These are phyloP conservation scores for Rhynchospora breviuscula DNA, from an alignment of 176 grass and related monocot genomes.

Conservation along the genomic window DNA sequence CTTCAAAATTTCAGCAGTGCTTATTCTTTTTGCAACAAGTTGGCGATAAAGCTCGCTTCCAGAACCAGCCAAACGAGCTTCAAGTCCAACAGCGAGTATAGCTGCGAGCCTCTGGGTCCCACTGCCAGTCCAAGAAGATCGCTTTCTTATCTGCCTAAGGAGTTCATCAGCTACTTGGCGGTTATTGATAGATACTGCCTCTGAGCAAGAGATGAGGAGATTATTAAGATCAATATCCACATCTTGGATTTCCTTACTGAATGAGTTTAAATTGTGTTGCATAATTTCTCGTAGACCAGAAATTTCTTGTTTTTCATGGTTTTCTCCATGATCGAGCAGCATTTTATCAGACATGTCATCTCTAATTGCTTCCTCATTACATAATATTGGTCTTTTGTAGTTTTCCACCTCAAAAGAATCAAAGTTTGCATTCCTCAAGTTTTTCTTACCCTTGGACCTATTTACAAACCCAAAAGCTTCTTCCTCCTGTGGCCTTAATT, in stretches of 20 bases:
- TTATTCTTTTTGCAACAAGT: conserved; percentile 29
- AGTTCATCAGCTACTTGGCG: background rate
- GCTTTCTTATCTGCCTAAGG: conserved; percentile 26
- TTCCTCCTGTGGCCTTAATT: background rate
- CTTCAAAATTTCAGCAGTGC: conserved; percentile 28
- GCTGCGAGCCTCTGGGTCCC: conserved; percentile 53
- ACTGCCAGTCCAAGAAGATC: conserved; percentile 32
- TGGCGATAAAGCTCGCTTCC: conserved; percentile 46
- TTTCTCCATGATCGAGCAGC: conserved; percentile 35
- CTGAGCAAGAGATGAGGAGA: conserved; percentile 43
- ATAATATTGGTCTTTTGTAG: conserved; percentile 37
- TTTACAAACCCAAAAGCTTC: background rate
- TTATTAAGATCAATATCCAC: conserved; percentile 46
- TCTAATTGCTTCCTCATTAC: conserved; percentile 21
- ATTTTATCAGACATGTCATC: conserved; percentile 49
- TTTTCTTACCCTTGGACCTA: conserved; percentile 17
- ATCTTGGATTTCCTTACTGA: conserved; percentile 33
- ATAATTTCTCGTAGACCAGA: conserved; percentile 22
- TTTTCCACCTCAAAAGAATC: conserved; percentile 40
- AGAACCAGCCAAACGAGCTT: conserved; percentile 47
- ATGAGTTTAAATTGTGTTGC: conserved; percentile 13
- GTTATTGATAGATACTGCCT: conserved; percentile 29
- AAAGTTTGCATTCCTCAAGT: conserved; percentile 11
- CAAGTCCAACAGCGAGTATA: conserved; percentile 47
- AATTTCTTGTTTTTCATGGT: conserved; percentile 17